A percentile compares a stretch with the other conserved stretches of the same genome.
These are phyloP conservation scores for Mycosarcoma mackinlayi DNA, from an alignment of 1,284 basidiomycete species.

Conservation along the genomic window DNA sequence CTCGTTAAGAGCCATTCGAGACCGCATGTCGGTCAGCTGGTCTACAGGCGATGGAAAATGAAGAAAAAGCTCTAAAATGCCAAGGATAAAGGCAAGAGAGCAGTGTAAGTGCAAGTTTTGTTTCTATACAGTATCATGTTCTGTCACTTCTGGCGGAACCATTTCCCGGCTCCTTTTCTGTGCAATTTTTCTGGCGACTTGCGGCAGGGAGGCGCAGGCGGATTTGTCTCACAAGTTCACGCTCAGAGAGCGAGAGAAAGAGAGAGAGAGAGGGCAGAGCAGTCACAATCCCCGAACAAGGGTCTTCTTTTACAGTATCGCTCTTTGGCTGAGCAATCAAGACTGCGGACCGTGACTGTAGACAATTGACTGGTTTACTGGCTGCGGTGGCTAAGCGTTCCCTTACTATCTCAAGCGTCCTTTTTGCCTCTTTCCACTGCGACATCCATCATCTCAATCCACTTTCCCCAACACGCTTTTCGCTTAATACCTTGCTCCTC, in stretches of 20 bases:
- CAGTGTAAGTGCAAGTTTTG: too few species aligned
- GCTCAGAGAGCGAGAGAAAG: not conserved
- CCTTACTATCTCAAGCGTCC: not conserved
- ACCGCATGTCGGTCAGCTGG: slow-evolving; percentile 13
- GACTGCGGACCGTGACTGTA: too few species aligned
- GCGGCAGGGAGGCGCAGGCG: slow-evolving; percentile 7
- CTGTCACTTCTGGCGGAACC: not conserved
- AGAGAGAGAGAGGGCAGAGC: too few species aligned
- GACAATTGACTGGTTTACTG: too few species aligned
- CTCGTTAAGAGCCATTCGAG: slow-evolving; percentile 19
- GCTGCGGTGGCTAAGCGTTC: too few species aligned
- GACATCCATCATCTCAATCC: not conserved
- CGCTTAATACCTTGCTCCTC: not conserved
- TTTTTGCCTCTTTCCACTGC: not conserved
- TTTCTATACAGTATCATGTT: too few species aligned
- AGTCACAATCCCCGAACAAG: not conserved
- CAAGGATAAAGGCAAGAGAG: not conserved
- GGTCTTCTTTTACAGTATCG: slow-evolving; percentile 9
- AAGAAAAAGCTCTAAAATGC: not conserved
- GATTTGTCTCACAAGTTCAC: slow-evolving; percentile 16
- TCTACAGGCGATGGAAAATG: not conserved
- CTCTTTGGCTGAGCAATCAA: too few species aligned
- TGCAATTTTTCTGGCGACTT: slow-evolving; percentile 1
- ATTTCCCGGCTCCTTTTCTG: slow-evolving; percentile 5
- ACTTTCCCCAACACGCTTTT: too few species aligned